Percentiles rank a stretch among this genome's conserved stretches.
Evolutionary conservation across 148 eudicot genomes (phyloP).

Genomic region (Bassia scoparia): DNA sequence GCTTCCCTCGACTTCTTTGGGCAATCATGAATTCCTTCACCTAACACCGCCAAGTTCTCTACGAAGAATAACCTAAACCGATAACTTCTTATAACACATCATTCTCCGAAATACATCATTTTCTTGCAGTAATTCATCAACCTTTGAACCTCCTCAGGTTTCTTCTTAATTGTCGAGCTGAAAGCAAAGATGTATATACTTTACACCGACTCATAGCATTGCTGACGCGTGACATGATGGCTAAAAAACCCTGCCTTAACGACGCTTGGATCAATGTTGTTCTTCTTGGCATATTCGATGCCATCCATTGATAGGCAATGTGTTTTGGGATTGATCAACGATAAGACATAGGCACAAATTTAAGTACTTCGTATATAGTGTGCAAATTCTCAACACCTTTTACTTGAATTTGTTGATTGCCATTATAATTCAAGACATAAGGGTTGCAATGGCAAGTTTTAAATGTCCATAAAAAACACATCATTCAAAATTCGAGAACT

Average conservation of each 20-base stretch:
- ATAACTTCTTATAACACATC: conserved; percentile 31
- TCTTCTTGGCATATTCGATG: conserved; percentile 42
- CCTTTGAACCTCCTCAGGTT: conserved; percentile 34
- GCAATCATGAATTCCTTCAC: conserved; percentile 8
- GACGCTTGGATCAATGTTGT: conserved; percentile 28
- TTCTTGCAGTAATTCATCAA: conserved; percentile 40
- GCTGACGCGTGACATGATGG: conserved; percentile 34
- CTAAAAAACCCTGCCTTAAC: conserved; percentile 32
- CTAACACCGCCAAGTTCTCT: conserved; percentile 13
- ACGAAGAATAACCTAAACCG: conserved; percentile 34
- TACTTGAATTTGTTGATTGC: background rate
- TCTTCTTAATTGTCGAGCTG: conserved; percentile 44
- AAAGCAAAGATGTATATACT: conserved; percentile 41
- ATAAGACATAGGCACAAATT: conserved; percentile 23
- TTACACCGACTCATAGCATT: conserved; percentile 41
- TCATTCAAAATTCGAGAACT: background rate
- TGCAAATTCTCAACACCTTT: conserved; percentile 2
- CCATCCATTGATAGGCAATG: conserved; percentile 53
- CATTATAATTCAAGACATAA: too few relatives aligned
- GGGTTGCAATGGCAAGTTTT: too few relatives aligned
- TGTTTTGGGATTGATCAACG: conserved; percentile 41
- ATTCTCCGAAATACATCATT: conserved; percentile 41
- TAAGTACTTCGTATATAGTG: conserved; percentile 1
- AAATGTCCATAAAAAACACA: too few relatives aligned
- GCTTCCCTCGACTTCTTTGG: conserved; percentile 23